A percentile compares a stretch with the other conserved stretches of the same genome.
phyloP scores from a whole-genome alignment of 805 yeast genomes.

The Saturnispora halmiae region DNA sequence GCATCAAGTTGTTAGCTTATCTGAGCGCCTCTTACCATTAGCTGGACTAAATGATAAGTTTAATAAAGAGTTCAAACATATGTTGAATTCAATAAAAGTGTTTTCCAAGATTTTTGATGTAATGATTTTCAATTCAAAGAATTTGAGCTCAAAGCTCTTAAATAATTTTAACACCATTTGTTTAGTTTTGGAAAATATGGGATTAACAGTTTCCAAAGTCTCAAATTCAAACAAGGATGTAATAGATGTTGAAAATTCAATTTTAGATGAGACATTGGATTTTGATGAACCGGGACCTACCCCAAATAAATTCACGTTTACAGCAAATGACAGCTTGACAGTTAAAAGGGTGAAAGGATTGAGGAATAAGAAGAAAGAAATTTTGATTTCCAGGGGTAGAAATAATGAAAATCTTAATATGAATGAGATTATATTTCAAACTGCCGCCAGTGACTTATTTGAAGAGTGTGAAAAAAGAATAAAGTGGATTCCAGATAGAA shows the following conservation, averaged over 20 bases:
- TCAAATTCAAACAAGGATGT: background rate
- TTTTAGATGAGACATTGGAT: conserved; percentile 4
- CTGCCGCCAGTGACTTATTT: conserved; percentile 12
- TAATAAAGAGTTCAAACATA: conserved; percentile 18
- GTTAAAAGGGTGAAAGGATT: conserved; percentile 77
- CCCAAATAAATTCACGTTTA: conserved; percentile 15
- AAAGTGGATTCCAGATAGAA: conserved; percentile 9
- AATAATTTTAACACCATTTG: conserved; percentile 42
- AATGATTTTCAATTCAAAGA: conserved; percentile 31
- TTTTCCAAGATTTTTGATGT: conserved; percentile 19
- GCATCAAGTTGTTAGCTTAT: conserved; percentile 39
- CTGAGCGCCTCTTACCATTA: conserved; percentile 36
- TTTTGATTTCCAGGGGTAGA: conserved; percentile 11
- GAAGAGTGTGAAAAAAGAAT: conserved; percentile 7
- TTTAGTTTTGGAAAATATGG: conserved; percentile 62
- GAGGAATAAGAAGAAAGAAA: conserved; percentile 35
- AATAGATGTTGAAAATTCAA: background rate
- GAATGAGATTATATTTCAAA: conserved; percentile 10
- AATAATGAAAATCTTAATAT: background rate
- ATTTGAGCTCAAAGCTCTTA: conserved; percentile 31
- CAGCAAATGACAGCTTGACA: conserved; percentile 29
- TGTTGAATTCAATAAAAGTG: conserved; percentile 12
- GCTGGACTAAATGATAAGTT: conserved; percentile 33
- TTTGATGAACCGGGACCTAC: background rate
- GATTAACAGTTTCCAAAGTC: conserved; percentile 49